Conservation (phyloP, 305 asterid species). For the Fraxinus sp. region DNA sequence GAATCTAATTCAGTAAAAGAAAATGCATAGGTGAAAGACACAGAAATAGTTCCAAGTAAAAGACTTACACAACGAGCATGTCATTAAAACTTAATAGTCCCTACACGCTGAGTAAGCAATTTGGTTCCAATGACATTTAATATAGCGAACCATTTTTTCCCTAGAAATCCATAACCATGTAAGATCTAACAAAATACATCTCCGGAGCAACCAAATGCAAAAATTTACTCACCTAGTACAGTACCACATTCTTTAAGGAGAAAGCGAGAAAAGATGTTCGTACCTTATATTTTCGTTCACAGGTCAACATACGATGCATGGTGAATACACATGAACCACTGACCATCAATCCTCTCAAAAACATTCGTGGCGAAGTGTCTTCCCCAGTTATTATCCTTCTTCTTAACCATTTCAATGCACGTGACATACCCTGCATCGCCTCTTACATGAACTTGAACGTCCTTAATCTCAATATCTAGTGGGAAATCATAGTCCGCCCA, state of each 20-base stretch:
- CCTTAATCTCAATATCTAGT: slow-evolving; percentile 73
- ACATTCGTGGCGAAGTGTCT: slow-evolving; percentile 82
- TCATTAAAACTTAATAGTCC: too few relatives aligned
- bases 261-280: not conserved
- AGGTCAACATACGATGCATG: slow-evolving; percentile 88
- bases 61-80: too few relatives aligned
- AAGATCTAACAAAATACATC: not conserved
- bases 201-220: slow-evolving; percentile 16
- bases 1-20: too few relatives aligned
- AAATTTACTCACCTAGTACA: not conserved
- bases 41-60: too few relatives aligned
- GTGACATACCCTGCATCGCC: slow-evolving; percentile 81
- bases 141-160: not conserved
- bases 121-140: not conserved
- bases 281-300: slow-evolving; percentile 30
- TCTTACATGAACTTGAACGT: slow-evolving; percentile 70
- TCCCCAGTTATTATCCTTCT: slow-evolving; percentile 89
- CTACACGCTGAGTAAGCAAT: too few relatives aligned
- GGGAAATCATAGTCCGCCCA: slow-evolving; percentile 91
- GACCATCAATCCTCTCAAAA: slow-evolving; percentile 78
- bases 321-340: slow-evolving; percentile 80
- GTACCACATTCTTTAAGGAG: not conserved
- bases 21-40: too few relatives aligned
- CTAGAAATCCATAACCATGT: not conserved
- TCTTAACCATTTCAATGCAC: slow-evolving; percentile 86